A percentile compares a stretch with the other conserved stretches of the same genome.
Evolutionary conservation across 306 rosid genomes (phyloP).

Genomic region (Sesbania bispinosa): DNA sequence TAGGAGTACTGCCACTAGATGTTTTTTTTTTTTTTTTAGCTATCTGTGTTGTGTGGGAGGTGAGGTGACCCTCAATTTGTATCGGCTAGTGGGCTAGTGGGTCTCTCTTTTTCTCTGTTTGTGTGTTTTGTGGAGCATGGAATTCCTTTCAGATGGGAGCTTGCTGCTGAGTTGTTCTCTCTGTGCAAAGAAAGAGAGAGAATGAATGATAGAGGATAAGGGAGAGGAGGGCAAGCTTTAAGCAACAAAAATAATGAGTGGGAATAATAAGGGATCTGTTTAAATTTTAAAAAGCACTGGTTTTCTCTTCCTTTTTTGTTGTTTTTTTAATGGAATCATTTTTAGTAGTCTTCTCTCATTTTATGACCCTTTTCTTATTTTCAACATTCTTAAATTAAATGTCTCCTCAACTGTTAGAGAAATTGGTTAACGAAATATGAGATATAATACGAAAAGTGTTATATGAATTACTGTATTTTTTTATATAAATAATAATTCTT

Average conservation of each 20-base stretch:
- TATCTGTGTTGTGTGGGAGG: constrained; percentile 40
- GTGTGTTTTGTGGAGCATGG: constrained; percentile 58
- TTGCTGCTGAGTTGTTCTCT: constrained; percentile 53
- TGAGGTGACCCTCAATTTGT: constrained; percentile 46
- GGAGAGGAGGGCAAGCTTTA: constrained; percentile 69
- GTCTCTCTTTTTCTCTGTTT: constrained; percentile 52
- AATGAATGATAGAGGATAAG: constrained; percentile 43
- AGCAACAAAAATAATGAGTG: constrained; percentile 94
- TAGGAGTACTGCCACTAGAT: constrained; percentile 20
- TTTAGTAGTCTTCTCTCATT: constrained; percentile 18
- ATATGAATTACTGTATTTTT: too few species aligned
- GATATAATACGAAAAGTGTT: too few species aligned
- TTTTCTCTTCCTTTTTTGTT: constrained; percentile 1
- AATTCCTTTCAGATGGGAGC: constrained; percentile 74
- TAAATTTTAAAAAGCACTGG: constrained; percentile 11
- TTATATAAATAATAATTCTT: too few species aligned
- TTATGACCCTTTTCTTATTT: constrained; percentile 23
- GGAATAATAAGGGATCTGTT: constrained; percentile 43
- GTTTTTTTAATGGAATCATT: neutral
- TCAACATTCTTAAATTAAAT: constrained; percentile 1
- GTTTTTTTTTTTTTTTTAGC: neutral
- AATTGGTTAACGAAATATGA: too few species aligned
- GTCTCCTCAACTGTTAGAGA: too few species aligned
- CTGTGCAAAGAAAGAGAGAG: constrained; percentile 20
- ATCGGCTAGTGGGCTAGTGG: constrained; percentile 65